phyloP scores from a whole-genome alignment of 192 early-diverging fungal genomes.

The Rhizophagus prolifer region DNA sequence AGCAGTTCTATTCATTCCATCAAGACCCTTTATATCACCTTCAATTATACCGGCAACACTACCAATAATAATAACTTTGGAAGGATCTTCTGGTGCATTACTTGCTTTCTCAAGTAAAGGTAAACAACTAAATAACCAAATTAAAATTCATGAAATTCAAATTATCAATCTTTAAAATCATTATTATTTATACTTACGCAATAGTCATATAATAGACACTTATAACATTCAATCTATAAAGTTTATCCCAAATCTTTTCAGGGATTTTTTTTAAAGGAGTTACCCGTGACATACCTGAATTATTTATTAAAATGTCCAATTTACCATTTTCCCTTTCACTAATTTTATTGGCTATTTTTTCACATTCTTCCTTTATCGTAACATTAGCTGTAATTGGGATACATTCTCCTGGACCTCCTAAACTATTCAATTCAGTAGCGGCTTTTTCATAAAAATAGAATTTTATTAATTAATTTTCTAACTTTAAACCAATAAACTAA shows the following conservation, averaged over 20 bases:
- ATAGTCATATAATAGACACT: constrained; percentile 18
- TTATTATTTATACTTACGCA: constrained; percentile 8
- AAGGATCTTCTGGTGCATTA: constrained; percentile 49
- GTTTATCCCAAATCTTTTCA: constrained; percentile 1
- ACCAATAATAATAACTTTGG: constrained; percentile 83
- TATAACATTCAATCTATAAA: constrained; percentile 7
- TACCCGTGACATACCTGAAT: constrained; percentile 56
- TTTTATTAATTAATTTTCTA: not conserved
- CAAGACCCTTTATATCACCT: constrained; percentile 20
- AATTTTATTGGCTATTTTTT: constrained; percentile 40
- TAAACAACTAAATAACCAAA: constrained; percentile 40
- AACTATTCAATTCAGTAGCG: constrained; percentile 62
- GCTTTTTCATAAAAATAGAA: constrained; percentile 36
- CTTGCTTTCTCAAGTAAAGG: constrained; percentile 65
- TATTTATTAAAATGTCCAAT: constrained; percentile 87
- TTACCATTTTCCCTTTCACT: constrained; percentile 49
- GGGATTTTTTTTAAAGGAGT: constrained; percentile 2
- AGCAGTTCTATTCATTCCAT: constrained; percentile 36
- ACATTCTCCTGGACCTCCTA: constrained; percentile 63
- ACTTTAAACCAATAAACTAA: not conserved
- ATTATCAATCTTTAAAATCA: not conserved
- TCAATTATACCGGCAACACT: constrained; percentile 50
- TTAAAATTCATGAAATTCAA: not conserved
- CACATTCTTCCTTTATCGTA: constrained; percentile 34
- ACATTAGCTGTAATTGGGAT: constrained; percentile 69